Percentiles rank a stretch among this genome's conserved stretches.
These are phyloP conservation scores for Paracorniculantispora psalliotae DNA, from an alignment of 2,329 filamentous ascomycete genomes.

Conservation along the genomic window DNA sequence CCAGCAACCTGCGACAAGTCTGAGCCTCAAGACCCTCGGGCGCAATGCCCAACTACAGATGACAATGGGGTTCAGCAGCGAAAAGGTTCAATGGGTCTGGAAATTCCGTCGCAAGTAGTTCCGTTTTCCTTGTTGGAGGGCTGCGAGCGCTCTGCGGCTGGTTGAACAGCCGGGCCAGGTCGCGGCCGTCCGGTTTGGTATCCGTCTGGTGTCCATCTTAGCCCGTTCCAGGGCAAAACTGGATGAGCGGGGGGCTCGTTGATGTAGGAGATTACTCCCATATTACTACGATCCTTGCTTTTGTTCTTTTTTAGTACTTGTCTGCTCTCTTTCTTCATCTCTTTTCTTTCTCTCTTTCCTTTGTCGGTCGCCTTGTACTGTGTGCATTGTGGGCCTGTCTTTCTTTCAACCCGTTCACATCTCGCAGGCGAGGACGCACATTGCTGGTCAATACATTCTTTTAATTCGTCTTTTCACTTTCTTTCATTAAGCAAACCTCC, in stretches of 20 bases:
- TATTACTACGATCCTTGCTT: not conserved
- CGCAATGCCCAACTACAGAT: not conserved
- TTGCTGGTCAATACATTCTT: constrained; percentile 11
- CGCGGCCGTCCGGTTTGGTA: not conserved
- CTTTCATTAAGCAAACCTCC: not conserved
- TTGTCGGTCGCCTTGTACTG: not conserved
- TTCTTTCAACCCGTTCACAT: not conserved
- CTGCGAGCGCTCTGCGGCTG: not conserved
- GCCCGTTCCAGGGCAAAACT: constrained; percentile 10
- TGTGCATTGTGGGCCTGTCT: not conserved
- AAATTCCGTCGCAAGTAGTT: not conserved
- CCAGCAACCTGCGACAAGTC: constrained; percentile 8
- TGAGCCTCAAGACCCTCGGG: not conserved
- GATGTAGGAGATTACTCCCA: not conserved
- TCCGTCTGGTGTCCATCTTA: constrained; percentile 12
- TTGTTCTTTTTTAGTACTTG: not conserved
- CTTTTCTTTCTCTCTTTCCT: not conserved
- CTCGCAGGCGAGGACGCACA: constrained; percentile 11
- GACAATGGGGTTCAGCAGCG: not conserved
- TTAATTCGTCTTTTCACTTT: not conserved
- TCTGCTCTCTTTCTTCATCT: not conserved
- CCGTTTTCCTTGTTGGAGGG: not conserved
- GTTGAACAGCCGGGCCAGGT: not conserved
- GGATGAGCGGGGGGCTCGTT: not conserved
- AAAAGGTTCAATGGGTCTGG: not conserved